A percentile compares a stretch with the other conserved stretches of the same genome.
Evolutionary conservation across 2,329 filamentous ascomycete genomes (phyloP).

Genomic region (Microdochium trichocladiopsis): DNA sequence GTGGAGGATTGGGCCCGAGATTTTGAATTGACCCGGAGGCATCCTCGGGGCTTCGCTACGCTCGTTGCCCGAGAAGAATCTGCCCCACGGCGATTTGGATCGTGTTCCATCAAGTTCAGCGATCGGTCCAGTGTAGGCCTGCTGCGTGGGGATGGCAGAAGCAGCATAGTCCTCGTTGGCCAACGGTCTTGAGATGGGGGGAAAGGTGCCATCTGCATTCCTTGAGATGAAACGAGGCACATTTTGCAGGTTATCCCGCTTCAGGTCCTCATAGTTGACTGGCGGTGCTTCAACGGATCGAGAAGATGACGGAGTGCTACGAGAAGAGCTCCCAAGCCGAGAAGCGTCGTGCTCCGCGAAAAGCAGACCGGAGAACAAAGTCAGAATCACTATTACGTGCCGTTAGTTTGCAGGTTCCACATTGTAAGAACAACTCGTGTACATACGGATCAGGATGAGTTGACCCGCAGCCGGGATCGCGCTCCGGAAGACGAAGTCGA

Average conservation of each 20-base stretch:
- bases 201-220: conserved; percentile 19
- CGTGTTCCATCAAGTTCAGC: conserved; percentile 1
- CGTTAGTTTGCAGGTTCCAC: neutral
- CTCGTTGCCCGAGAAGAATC: conserved; percentile 5
- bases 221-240: conserved; percentile 2
- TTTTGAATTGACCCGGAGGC: conserved; percentile 32
- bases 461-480: conserved; percentile 44
- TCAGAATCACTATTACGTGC: conserved; percentile 17
- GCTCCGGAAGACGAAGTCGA: conserved; percentile 36
- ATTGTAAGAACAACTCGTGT: neutral
- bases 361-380: conserved; percentile 20
- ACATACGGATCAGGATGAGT: conserved; percentile 17
- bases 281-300: conserved; percentile 12
- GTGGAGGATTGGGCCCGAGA: conserved; percentile 38
- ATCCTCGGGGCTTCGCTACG: conserved; percentile 12
- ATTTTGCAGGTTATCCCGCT: neutral
- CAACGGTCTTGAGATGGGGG: conserved; percentile 28
- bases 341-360: conserved; percentile 23
- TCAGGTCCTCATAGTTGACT: conserved; percentile 11
- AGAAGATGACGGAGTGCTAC: neutral
- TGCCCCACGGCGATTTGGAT: neutral
- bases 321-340: neutral
- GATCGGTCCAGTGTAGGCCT: conserved; percentile 11
- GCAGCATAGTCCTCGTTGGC: neutral
- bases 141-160: neutral